These are phyloP conservation scores for Stellera chamaejasme DNA, from an alignment of 345 rosid genomes.

Conservation along the genomic window DNA sequence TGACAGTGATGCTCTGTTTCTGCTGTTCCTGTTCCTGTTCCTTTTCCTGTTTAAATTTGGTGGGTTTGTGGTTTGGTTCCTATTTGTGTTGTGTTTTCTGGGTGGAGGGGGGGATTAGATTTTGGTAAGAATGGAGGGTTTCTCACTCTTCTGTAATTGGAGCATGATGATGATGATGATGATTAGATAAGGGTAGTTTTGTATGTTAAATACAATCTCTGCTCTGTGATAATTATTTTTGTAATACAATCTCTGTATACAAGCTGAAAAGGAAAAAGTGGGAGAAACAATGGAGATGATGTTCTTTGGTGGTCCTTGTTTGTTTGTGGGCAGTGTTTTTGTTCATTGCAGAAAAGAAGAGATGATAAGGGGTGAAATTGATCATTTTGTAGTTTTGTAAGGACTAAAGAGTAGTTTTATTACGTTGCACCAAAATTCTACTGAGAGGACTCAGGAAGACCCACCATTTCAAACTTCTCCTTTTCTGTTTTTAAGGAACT, in stretches of 20 bases:
- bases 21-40: not conserved
- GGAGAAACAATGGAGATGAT: not conserved
- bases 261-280: not conserved
- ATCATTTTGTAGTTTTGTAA: too few species aligned
- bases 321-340: not conserved
- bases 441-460: not conserved
- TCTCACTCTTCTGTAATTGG: not conserved
- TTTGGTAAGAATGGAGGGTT: not conserved
- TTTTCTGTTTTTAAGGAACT: not conserved
- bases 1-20: not conserved
- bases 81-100: not conserved
- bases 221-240: conserved; percentile 15
- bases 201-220: conserved; percentile 20
- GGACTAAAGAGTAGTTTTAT: too few species aligned
- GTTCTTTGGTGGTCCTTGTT: not conserved
- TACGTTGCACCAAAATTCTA: not conserved
- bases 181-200: conserved; percentile 19
- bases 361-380: too few species aligned
- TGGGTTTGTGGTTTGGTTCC: not conserved
- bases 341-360: too few species aligned
- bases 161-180: conserved; percentile 8
- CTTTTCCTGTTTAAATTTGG: not conserved
- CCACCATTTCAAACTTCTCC: not conserved
- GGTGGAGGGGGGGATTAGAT: not conserved
- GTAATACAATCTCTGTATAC: conserved; percentile 21